Evolutionary conservation across 768 basidiomycete genomes (phyloP), one percentile per base, ranked within the genome.

Genomic region (Hysterangium stoloniferum): DNA sequence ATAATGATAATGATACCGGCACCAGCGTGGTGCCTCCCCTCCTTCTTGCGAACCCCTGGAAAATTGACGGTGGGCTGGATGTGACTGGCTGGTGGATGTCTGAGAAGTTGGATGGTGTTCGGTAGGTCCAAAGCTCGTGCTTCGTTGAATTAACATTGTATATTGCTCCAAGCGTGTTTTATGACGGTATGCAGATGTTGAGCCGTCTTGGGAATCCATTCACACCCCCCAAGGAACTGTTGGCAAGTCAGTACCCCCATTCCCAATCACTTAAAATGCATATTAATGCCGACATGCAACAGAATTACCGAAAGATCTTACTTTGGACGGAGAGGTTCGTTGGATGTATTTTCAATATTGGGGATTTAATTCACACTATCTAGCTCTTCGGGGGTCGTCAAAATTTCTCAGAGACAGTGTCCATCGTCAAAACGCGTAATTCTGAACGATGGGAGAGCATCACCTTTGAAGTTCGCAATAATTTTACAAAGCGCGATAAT

Each of bases 61-160:
- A 79, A 46, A 51, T 77, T 2, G 75, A 76, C 12, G 74, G 57
- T 22, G 77, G 77, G 0, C 65, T 66, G 17, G 78, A 81, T 57
- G 77, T 77, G 1, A 70, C 71, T 13, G 77, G 77, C 1, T 81
- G 77, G 76, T 79, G 76, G 76, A 71, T 79, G 27, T 78, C 76
- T 2, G 78, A 81, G 56, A 80, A 81, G 58, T 58, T 81, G 43
- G 79, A 81, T 61, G 78, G 79, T 50, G 77, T 80, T 29, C 65
- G 78, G 78, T 78, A 54, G n/a, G 71, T 53, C 6, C 19, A 22
- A 6, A 28, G 36, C 15, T 27, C n/a, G n/a, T 40, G 6, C 15
- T 19, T 17, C 27, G 9, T 48, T 36, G 12, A 15, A n/a, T 48
- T 12, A 25, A 24, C 28, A 42, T 25, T 33, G 27, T 12, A 20